These are phyloP conservation scores for Rhodamnia argentea DNA, from an alignment of 345 rosid genomes.

Conservation along the genomic window DNA sequence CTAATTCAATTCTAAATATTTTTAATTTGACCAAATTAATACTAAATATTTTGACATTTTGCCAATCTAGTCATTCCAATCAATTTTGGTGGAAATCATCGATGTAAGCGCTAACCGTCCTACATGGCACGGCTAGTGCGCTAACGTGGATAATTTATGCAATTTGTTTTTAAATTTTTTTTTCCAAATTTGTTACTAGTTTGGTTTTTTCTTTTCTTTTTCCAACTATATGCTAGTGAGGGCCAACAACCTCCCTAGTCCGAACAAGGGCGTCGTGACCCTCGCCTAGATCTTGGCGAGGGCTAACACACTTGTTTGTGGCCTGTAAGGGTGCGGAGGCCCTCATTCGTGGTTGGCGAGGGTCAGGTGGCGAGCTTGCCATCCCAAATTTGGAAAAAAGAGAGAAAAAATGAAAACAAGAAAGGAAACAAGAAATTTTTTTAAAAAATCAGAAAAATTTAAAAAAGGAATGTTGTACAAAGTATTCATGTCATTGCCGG, in stretches of 20 bases:
- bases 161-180: not conserved
- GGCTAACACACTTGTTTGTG: not conserved
- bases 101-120: rapidly evolving
- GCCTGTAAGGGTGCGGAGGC: rapidly evolving
- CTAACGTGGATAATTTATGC: not conserved
- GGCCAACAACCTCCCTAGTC: not conserved
- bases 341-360: rapidly evolving
- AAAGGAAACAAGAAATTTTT: too few relatives aligned
- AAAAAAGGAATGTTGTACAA: not conserved
- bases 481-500: rapidly evolving
- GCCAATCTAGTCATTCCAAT: not conserved
- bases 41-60: not conserved
- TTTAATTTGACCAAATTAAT: not conserved
- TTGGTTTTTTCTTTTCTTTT: rapidly evolving
- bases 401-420: not conserved
- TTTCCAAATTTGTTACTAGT: not conserved
- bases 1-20: not conserved
- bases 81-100: not conserved
- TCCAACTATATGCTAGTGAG: not conserved
- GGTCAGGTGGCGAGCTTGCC: rapidly evolving
- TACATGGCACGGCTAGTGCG: rapidly evolving
- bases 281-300: not conserved
- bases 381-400: not conserved
- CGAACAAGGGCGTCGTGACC: not conserved
- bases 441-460: too few relatives aligned